These are phyloP conservation scores for Boletus subparvulus DNA, from an alignment of 768 basidiomycete genomes.

Conservation along the genomic window DNA sequence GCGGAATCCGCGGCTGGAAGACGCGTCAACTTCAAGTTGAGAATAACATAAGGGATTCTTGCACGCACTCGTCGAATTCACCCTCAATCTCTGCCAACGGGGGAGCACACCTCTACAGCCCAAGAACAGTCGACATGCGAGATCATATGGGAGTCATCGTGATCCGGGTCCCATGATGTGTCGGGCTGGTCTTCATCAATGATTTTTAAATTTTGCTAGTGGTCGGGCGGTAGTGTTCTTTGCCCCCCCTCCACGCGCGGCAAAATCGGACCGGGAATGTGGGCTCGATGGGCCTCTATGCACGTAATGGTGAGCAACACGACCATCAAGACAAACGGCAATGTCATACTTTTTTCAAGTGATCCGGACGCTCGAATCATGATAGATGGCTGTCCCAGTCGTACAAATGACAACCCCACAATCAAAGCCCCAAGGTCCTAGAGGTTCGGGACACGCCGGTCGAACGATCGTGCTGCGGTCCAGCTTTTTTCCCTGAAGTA, in stretches of 20 bases:
- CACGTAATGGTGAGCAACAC: constrained; percentile 13
- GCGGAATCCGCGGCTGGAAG: constrained; percentile 8
- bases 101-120: not conserved
- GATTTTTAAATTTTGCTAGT: not conserved
- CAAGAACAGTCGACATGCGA: not conserved
- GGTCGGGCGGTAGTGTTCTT: not conserved
- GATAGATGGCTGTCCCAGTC: constrained; percentile 1
- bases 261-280: not conserved
- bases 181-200: not conserved
- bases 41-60: not conserved
- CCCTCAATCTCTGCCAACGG: not conserved
- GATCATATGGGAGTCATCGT: not conserved
- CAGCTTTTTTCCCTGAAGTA: not conserved
- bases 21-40: not conserved
- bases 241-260: not conserved
- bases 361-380: constrained; percentile 8
- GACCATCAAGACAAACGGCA: not conserved
- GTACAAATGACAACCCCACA: constrained; percentile 12
- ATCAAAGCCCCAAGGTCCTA: constrained; percentile 5
- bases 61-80: constrained; percentile 5
- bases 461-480: not conserved
- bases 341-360: constrained; percentile 7
- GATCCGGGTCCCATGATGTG: constrained; percentile 2
- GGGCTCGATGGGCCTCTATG: not conserved
- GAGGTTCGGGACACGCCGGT: not conserved